phyloP scores from a whole-genome alignment of 2,329 filamentous ascomycete genomes.

The Diaporthe citriasiana region DNA sequence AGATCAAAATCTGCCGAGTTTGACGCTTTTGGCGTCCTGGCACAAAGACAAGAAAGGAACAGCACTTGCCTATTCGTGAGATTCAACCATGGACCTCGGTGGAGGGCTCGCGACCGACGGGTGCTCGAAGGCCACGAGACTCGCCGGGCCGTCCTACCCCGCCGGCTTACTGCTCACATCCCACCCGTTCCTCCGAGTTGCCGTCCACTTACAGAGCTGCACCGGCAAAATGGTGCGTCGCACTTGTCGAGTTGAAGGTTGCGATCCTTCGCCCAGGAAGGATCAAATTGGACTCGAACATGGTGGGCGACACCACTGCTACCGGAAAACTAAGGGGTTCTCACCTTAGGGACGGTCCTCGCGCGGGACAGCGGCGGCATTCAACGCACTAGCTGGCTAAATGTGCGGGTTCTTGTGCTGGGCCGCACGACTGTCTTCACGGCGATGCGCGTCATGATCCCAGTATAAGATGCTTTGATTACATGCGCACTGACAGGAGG shows the following conservation, averaged over 20 bases:
- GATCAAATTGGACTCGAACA: conserved; percentile 24
- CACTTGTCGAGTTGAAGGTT: conserved; percentile 10
- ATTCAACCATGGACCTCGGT: not conserved
- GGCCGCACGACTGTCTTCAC: not conserved
- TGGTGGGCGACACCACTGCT: conserved; percentile 13
- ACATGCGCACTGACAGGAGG: conserved; percentile 15
- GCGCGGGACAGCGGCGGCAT: conserved; percentile 1
- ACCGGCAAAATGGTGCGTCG: not conserved
- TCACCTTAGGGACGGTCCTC: conserved; percentile 24
- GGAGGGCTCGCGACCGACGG: conserved; percentile 14
- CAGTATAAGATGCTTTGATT: not conserved
- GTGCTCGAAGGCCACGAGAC: not conserved
- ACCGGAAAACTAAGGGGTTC: not conserved
- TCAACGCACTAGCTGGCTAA: not conserved
- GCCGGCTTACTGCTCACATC: not conserved
- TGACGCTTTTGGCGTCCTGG: conserved; percentile 8
- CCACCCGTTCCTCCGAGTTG: conserved; percentile 18
- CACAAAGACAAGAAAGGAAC: not conserved
- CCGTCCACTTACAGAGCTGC: conserved; percentile 16
- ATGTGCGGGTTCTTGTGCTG: not conserved
- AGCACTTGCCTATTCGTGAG: not conserved
- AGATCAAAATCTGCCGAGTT: conserved; percentile 13
- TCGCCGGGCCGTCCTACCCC: conserved; percentile 26
- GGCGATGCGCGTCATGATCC: not conserved
- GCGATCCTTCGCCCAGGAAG: conserved; percentile 28